Conservation (phyloP, 2,329 filamentous ascomycete genomes). For the Monilinia fructicola region DNA sequence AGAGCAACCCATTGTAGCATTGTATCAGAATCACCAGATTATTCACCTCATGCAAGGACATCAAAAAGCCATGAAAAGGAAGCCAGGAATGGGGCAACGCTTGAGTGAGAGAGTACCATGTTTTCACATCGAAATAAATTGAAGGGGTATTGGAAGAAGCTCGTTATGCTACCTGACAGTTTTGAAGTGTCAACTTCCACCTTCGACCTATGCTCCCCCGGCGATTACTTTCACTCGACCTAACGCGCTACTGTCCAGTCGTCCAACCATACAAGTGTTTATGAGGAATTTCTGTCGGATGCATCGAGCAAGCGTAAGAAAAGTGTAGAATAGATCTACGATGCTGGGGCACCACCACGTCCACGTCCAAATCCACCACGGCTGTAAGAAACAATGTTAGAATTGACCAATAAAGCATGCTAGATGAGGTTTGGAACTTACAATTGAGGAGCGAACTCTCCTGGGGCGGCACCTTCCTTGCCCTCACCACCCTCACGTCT, state of each 20-base stretch:
- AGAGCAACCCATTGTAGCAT: background rate
- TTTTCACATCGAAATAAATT: constrained; percentile 23
- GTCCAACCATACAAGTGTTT: constrained; percentile 41
- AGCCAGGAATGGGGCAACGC: background rate
- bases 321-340: constrained; percentile 36
- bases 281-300: constrained; percentile 41
- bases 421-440: constrained; percentile 47
- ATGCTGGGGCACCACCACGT: constrained; percentile 65
- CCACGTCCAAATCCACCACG: constrained; percentile 89
- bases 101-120: background rate
- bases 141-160: constrained; percentile 40
- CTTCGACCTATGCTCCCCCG: constrained; percentile 49
- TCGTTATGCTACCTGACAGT: constrained; percentile 43
- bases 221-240: constrained; percentile 51
- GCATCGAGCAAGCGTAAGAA: constrained; percentile 40
- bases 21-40: background rate
- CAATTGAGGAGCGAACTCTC: constrained; percentile 91
- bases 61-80: background rate
- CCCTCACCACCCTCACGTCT: constrained; percentile 71
- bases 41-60: background rate
- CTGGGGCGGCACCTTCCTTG: constrained; percentile 90
- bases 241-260: constrained; percentile 50
- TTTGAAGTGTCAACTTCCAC: constrained; percentile 45
- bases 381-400: constrained; percentile 51
- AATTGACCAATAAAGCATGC: background rate